Evolutionary conservation across 345 rosid species (phyloP).

Genomic region (Rhodamnia rubescens): DNA sequence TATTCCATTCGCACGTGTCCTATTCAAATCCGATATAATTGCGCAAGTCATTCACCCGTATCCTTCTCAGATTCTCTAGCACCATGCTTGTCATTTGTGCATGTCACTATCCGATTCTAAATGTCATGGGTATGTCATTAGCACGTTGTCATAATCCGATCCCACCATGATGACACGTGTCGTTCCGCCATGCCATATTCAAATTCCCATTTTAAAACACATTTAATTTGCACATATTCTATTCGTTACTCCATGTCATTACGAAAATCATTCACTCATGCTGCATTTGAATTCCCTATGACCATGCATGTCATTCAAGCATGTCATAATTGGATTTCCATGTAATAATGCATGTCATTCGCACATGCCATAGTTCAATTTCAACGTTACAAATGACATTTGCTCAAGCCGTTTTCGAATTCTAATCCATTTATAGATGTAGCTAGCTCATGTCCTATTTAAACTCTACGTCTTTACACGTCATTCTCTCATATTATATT

Average conservation of each 20-base stretch:
- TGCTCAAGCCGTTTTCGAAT: neutral
- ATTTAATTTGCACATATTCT: neutral
- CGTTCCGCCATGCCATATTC: neutral
- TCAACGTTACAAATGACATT: neutral
- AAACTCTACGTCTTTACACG: neutral
- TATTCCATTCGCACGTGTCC: neutral
- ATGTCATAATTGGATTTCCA: neutral
- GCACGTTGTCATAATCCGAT: neutral
- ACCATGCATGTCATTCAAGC: neutral
- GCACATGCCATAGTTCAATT: neutral
- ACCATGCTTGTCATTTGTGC: neutral
- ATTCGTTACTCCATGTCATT: neutral
- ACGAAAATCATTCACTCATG: neutral
- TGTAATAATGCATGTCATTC: neutral
- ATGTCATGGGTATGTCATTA: neutral
- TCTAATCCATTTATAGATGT: neutral
- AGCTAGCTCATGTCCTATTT: neutral
- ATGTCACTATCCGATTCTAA: neutral
- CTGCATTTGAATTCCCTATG: neutral
- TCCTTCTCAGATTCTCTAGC: neutral
- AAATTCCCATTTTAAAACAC: neutral
- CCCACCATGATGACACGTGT: rapidly evolving
- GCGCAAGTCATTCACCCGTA: too few species aligned
- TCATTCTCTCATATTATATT: neutral
- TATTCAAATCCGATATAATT: too few species aligned